Base-by-base conservation (phyloP, 2,329 filamentous ascomycete genomes). In the Aspergillus sclerotialis region DNA sequence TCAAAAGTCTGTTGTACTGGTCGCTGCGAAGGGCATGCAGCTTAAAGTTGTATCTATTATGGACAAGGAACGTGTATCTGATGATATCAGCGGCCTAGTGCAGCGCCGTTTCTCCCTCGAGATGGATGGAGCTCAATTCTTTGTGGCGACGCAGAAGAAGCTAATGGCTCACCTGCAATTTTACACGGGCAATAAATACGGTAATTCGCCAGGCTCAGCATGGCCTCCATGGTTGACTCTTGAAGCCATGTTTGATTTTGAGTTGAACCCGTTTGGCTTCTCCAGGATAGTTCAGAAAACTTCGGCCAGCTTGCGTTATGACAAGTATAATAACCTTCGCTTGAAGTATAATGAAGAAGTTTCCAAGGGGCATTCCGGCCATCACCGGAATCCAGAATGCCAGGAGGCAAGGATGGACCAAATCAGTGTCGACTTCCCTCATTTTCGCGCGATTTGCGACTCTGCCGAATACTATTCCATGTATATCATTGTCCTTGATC, bases 221-320 rank as follows among this genome's bases (percentile, higher is more conserved):
- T 99, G 93, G 92, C 92, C 92, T 8, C 92, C 92, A 1, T 99
- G 92, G 92, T 86, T 96, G 30, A 92, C 92, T 0, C 82, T 98
- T 67, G 92, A 99, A 63, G 86, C 94, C 49, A 95, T 98, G 82
- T 95, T 94, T 52, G 89, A 96, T 60, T 98, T 95, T 61, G 72
- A 90, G 45, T 75, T 84, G 5, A 89, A 94, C 58, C 90, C 92
- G 0, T 94, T 94, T 53, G 92, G 93, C n/a, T 98, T 98, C 70
- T 90, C 90, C 58, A 80, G 92, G 40, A 89, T 98, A 18, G 89
- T 99, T 8, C 87, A 96, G 58, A 90, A 93, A 60, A 98, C 92
- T 1, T 98, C 90, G 4, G 92, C 90, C 14, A 89, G 83, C 67
- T 71, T 98, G 47, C 80, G 90, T 39, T 96, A 93, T 59, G 90